Base-by-base conservation (phyloP, 1,284 basidiomycete genomes). In the Apiotrichum gamsii region DNA sequence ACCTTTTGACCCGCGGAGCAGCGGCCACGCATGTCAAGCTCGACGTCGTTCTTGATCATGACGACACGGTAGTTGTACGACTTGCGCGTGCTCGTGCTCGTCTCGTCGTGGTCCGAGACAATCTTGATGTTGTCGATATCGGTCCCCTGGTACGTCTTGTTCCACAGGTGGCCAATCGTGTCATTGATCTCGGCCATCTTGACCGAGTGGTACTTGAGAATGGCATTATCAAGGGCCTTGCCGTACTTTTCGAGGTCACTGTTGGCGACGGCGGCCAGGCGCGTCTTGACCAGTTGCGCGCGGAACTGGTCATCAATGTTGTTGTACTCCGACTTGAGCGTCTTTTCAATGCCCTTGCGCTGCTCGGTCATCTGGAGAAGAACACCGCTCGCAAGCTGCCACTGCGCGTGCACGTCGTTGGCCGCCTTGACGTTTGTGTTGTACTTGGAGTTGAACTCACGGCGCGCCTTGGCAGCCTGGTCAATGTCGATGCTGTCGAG, bases 131-230 rank as follows among this genome's bases (percentile, higher is more conserved):
- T 90, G 71, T 99, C 95, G 62, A 99, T 98, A 74, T 99, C 94
- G 55, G 90, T 97, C 55, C 95, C 95, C 69, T 98, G 94, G 72
- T 99, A 98, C 1, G 94, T 98, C 76, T 93, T 94, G 66, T 90
- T 93, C 95, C 95, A 99, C 2, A 98, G 73, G 65, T 90, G 87
- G 48, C 85, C 83, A 82, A 95, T 95, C 19, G 84, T 91, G 62
- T 94, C 90, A 64, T 99, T 99, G 64, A 99, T 93, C 77, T 99
- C 95, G 70, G 91, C 90, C 95, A 99, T 97, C 75, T 99, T 99
- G 64, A 96, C 79, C n/a, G 85, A 77, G 65, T 99, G 95, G 65
- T 95, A 99, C 69, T 88, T 88, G 86, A 98, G 91, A 72, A 98
- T 97, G 36, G 91, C 94, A 60, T 87, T 88, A 74, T 96, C 91